A percentile compares a stretch with the other conserved stretches of the same genome.
Conservation (phyloP, 192 early-diverging fungal genomes). For the Linderina pennispora region DNA sequence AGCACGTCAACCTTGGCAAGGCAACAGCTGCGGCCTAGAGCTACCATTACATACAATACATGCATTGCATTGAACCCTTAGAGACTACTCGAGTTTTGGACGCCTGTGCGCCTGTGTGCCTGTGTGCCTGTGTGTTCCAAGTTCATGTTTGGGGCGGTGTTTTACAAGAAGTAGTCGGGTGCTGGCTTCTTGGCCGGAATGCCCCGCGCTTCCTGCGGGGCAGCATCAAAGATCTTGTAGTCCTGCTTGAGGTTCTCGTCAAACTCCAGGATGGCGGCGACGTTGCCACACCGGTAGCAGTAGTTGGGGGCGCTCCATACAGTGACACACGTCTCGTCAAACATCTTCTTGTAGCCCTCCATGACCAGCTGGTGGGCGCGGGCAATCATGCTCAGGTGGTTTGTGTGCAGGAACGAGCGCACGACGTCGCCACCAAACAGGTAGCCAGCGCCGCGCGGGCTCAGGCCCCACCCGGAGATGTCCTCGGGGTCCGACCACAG, state of each 20-base stretch:
- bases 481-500: conserved; percentile 98
- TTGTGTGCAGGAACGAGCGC: conserved; percentile 73
- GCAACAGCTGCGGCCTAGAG: too few species aligned
- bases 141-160: neutral
- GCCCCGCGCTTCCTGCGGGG: conserved; percentile 80
- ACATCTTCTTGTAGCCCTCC: conserved; percentile 98
- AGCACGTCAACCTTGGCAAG: too few species aligned
- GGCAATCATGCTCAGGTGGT: conserved; percentile 82
- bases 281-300: conserved; percentile 98
- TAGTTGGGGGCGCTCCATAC: conserved; percentile 99
- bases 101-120: too few species aligned
- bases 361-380: conserved; percentile 96
- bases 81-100: too few species aligned
- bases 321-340: conserved; percentile 91
- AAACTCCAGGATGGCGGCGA: conserved; percentile 93
- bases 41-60: too few species aligned
- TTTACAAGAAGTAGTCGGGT: conserved; percentile 91
- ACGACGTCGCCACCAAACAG: conserved; percentile 94
- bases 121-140: neutral
- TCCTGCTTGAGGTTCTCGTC: conserved; percentile 82
- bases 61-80: too few species aligned
- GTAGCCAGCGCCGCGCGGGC: conserved; percentile 96
- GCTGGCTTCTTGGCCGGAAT: conserved; percentile 78
- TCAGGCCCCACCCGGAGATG: conserved; percentile 87
- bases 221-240: conserved; percentile 93